These are phyloP conservation scores for Penicillium daleae DNA, from an alignment of 495 filamentous ascomycete genomes.

Conservation along the genomic window DNA sequence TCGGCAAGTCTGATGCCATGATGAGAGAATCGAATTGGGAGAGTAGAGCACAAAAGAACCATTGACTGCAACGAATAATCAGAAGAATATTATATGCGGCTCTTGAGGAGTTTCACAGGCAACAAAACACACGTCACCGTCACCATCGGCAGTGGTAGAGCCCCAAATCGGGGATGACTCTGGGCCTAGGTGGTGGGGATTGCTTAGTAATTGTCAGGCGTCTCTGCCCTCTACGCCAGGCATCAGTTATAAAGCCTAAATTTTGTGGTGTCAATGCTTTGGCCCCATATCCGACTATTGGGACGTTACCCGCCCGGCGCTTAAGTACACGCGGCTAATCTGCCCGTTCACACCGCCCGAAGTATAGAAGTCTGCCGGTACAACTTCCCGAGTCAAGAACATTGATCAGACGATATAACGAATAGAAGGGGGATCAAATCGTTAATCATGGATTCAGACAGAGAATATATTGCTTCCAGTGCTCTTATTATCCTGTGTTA, in stretches of 20 bases:
- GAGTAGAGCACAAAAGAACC: background rate
- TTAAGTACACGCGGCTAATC: too few species aligned
- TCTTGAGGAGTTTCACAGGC: slow-evolving; percentile 16
- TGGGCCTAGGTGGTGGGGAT: background rate
- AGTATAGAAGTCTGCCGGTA: too few species aligned
- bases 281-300: too few species aligned
- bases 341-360: too few species aligned
- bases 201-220: slow-evolving; percentile 2
- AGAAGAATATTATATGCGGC: slow-evolving; percentile 2
- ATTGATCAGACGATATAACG: too few species aligned
- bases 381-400: too few species aligned
- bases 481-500: too few species aligned
- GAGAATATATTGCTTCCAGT: too few species aligned
- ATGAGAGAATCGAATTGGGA: slow-evolving; percentile 5
- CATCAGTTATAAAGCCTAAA: background rate
- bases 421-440: too few species aligned
- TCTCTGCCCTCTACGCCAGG: too few species aligned
- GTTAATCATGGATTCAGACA: too few species aligned
- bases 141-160: background rate
- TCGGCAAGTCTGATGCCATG: slow-evolving; percentile 47
- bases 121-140: slow-evolving; percentile 33
- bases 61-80: slow-evolving; percentile 6
- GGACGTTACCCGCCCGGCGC: too few species aligned
- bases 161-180: background rate
- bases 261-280: background rate